Evolutionary conservation across 176 grass and related monocot genomes (phyloP).

Genomic region (Bromus sterilis): DNA sequence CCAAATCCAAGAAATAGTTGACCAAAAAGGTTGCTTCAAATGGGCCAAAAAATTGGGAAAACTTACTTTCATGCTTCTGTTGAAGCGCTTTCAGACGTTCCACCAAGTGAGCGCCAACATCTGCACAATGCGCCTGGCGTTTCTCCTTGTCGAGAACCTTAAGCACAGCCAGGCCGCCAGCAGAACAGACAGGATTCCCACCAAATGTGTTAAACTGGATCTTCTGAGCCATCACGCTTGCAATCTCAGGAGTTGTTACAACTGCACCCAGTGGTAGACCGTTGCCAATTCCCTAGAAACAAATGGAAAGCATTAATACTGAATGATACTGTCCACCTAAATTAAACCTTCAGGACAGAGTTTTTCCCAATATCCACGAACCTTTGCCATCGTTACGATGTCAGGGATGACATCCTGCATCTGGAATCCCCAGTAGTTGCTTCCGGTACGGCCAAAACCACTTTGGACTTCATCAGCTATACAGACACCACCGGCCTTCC

Average conservation of each 20-base stretch:
- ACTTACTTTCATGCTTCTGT: conserved; percentile 89
- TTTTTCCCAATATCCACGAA: neutral
- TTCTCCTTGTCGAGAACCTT: conserved; percentile 97
- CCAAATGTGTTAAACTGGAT: conserved; percentile 97
- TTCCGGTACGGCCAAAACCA: conserved; percentile 91
- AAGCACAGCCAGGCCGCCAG: conserved; percentile 83
- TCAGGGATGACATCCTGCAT: conserved; percentile 85
- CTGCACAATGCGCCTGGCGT: conserved; percentile 65
- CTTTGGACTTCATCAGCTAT: conserved; percentile 99
- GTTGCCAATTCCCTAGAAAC: conserved; percentile 79
- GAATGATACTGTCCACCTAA: neutral
- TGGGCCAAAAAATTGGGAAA: neutral
- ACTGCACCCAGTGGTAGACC: conserved; percentile 91
- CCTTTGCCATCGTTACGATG: conserved; percentile 98
- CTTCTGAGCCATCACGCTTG: conserved; percentile 74
- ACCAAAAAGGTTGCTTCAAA: neutral
- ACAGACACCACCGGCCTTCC: conserved; percentile 82
- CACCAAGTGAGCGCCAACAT: conserved; percentile 77
- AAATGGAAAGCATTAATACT: neutral
- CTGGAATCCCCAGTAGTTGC: conserved; percentile 96
- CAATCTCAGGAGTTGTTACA: conserved; percentile 88
- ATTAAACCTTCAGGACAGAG: neutral
- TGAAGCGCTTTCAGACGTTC: conserved; percentile 74
- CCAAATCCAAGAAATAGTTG: neutral
- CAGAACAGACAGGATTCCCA: conserved; percentile 94